Percentiles rank a stretch among this genome's conserved stretches.
These are phyloP conservation scores for Capsicum rhomboideum DNA, from an alignment of 257 asterid genomes.

Conservation along the genomic window DNA sequence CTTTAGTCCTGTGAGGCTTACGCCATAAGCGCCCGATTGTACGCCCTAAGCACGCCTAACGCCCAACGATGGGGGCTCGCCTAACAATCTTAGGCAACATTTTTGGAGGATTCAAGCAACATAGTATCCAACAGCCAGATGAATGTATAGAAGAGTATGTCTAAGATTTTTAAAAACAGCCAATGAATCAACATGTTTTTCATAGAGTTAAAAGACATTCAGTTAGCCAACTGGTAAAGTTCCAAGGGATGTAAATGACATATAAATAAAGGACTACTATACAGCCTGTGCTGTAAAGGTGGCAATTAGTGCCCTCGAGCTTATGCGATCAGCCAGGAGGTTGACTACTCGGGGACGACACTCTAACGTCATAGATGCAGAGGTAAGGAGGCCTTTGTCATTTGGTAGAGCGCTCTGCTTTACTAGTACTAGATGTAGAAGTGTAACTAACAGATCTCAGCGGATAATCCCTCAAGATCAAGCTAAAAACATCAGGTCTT, in stretches of 20 bases:
- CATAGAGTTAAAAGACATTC: neutral
- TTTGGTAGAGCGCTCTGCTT: constrained; percentile 35
- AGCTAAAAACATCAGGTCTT: constrained; percentile 83
- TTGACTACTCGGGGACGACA: neutral
- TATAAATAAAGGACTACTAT: neutral
- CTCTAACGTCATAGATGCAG: neutral
- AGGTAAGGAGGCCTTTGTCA: constrained; percentile 1
- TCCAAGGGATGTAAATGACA: neutral
- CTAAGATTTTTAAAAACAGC: neutral
- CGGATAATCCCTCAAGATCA: constrained; percentile 69
- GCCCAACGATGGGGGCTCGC: too few relatives aligned
- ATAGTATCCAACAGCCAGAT: too few relatives aligned
- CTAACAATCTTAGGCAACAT: too few relatives aligned
- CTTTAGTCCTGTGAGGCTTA: too few relatives aligned
- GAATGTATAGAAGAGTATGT: neutral
- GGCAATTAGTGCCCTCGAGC: neutral
- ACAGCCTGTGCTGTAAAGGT: neutral
- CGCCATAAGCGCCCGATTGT: too few relatives aligned
- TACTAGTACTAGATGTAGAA: constrained; percentile 53
- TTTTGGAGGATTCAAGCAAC: too few relatives aligned
- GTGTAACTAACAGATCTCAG: constrained; percentile 60
- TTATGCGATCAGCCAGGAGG: neutral
- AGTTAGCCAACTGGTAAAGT: neutral
- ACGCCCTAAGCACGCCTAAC: too few relatives aligned
- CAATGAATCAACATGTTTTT: neutral